Base-by-base conservation (phyloP, 1,284 basidiomycete genomes). In the Taiwanofungus camphoratus region DNA sequence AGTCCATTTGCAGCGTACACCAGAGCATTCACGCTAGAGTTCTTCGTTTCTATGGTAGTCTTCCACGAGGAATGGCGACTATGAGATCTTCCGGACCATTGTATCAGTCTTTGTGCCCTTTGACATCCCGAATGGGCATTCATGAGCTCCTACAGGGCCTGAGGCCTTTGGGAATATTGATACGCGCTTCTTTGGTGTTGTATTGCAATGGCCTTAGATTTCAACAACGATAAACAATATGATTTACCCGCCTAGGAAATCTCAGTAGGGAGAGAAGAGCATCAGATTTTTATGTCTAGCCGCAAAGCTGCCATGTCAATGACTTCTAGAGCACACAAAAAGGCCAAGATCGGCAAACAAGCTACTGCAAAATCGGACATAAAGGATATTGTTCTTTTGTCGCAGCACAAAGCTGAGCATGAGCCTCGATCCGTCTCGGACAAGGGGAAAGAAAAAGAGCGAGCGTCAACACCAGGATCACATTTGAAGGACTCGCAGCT, bases 21-120 rank as follows among this genome's bases (percentile, higher is more conserved):
- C 40, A 82, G 65, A 18, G 79, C 76, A 54, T 81, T 80, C n/a
- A 77, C 60, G 20, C 36, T 49, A 23, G 43, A 22, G 32, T 49
- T 49, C 9, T 6, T 20, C 3, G 23, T 20, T 7, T 36, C 31
- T 9, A 35, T 2, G 3, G 38, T 22, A 12, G 12, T 3, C 2
- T 4, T 1, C 11, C 26, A 18, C 18, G 44, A 22, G 3, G 24
- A 19, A n/a, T 19, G 18, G 6, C 33, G 33, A 13, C 18, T 8
- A 23, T 9, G 11, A 31, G 23, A 16, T n/a, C 20, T 20, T 22
- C 12, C 2, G 12, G 20, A 19, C 12, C 13, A 22, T 16, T 11
- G 2, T 22, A 23, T 21, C 44, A 46, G 42, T 26, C 29, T 12
- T 36, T 6, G 31, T 35, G n/a, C 41, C 44, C 19, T 23, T 15